These are phyloP conservation scores for Silybum marianum DNA, from an alignment of 129 eudicot genomes.

Conservation along the genomic window DNA sequence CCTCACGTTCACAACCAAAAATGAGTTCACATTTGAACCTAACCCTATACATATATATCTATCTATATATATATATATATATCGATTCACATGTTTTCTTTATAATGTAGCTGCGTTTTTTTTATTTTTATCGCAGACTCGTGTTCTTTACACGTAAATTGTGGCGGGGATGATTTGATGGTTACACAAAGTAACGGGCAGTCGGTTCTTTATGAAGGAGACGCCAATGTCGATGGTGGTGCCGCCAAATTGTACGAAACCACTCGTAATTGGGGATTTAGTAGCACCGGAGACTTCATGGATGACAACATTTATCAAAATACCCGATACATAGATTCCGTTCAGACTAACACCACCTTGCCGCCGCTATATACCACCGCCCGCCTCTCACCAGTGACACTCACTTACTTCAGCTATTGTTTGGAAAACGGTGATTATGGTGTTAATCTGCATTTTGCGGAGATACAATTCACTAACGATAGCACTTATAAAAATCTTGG, in stretches of 20 bases:
- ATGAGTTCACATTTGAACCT: too few species aligned
- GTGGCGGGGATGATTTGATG: conserved; percentile 70
- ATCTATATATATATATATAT: background rate
- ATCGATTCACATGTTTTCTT: background rate
- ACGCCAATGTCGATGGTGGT: conserved; percentile 60
- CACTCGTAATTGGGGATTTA: conserved; percentile 67
- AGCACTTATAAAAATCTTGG: conserved; percentile 65
- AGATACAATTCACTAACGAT: conserved; percentile 63
- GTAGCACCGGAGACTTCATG: conserved; percentile 95
- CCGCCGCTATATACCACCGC: conserved; percentile 64
- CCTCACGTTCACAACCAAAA: too few species aligned
- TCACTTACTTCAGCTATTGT: conserved; percentile 79
- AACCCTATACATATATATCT: too few species aligned
- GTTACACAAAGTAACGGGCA: conserved; percentile 36
- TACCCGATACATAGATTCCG: conserved; percentile 39
- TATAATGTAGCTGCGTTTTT: background rate
- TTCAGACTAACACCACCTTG: conserved; percentile 44
- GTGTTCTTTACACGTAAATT: conserved; percentile 88
- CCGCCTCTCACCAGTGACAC: conserved; percentile 78
- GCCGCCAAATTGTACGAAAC: conserved; percentile 52
- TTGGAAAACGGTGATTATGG: conserved; percentile 80
- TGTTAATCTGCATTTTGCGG: conserved; percentile 79
- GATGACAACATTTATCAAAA: conserved; percentile 65
- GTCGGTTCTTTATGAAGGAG: conserved; percentile 69
- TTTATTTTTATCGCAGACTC: conserved; percentile 43